Conservation (phyloP, 129 eudicot genomes). For the Flaveria linearis region DNA sequence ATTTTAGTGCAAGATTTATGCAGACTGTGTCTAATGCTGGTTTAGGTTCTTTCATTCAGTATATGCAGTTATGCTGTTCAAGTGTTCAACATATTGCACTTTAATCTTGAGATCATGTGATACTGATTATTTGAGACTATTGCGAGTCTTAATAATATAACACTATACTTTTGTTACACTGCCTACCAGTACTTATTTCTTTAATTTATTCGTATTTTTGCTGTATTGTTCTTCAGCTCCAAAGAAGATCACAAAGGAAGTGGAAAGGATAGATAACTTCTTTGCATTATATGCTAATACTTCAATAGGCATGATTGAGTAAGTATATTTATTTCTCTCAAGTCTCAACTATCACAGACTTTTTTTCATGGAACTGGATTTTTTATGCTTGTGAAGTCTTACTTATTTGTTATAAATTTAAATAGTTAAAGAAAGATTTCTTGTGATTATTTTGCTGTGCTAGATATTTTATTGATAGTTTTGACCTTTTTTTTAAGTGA, state of each 20-base stretch:
- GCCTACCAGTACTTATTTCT: conserved; percentile 18
- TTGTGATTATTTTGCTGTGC: background rate
- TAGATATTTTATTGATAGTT: background rate
- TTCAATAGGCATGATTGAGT: conserved; percentile 60
- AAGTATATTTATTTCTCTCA: conserved; percentile 33
- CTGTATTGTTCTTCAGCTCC: conserved; percentile 39
- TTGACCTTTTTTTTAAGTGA: background rate
- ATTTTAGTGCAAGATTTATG: background rate
- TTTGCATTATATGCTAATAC: conserved; percentile 58
- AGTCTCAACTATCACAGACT: background rate
- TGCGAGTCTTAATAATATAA: background rate
- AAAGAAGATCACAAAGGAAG: conserved; percentile 45
- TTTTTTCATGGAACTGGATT: background rate
- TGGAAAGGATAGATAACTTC: conserved; percentile 49
- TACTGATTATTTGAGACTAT: conserved; percentile 10
- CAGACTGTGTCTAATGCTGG: background rate
- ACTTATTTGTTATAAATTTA: background rate
- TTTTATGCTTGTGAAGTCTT: conserved; percentile 15
- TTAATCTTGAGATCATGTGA: background rate
- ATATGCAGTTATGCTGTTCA: background rate
- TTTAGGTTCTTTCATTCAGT: background rate
- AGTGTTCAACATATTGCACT: background rate
- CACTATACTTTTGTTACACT: conserved; percentile 7
- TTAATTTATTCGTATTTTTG: conserved; percentile 17
- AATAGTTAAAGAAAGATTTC: background rate